Conservation (phyloP, 1,284 basidiomycete species). For the Tylopilus sp. region DNA sequence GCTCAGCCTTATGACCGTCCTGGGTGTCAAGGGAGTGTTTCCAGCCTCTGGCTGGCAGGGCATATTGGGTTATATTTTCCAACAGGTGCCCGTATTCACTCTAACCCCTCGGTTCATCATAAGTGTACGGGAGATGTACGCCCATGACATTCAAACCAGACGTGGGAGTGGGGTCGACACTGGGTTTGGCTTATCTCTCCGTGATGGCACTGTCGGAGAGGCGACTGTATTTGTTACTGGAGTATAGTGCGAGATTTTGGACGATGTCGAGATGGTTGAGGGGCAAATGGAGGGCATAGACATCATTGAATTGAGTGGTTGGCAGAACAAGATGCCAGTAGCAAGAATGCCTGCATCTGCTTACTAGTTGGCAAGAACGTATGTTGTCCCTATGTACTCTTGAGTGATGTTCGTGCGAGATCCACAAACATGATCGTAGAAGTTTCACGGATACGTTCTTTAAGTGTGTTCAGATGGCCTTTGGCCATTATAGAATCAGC, state of each 20-base stretch:
- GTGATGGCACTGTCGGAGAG: background rate
- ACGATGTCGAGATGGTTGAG: no score
- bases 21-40: background rate
- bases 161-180: background rate
- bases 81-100: background rate
- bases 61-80: background rate
- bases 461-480: background rate
- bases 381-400: background rate
- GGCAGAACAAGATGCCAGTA: background rate
- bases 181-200: background rate
- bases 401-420: no score
- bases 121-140: background rate
- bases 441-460: background rate
- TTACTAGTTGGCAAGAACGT: background rate
- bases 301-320: no score
- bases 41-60: background rate
- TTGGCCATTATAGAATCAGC: no score
- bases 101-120: background rate
- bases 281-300: no score
- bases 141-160: background rate
- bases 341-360: background rate
- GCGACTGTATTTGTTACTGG: background rate
- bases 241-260: background rate
- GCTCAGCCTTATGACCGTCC: background rate
- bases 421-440: no score